Percentiles rank a stretch among this genome's conserved stretches.
Conservation (phyloP, 495 filamentous ascomycete genomes). For the Polyplosphaeria fusca region DNA sequence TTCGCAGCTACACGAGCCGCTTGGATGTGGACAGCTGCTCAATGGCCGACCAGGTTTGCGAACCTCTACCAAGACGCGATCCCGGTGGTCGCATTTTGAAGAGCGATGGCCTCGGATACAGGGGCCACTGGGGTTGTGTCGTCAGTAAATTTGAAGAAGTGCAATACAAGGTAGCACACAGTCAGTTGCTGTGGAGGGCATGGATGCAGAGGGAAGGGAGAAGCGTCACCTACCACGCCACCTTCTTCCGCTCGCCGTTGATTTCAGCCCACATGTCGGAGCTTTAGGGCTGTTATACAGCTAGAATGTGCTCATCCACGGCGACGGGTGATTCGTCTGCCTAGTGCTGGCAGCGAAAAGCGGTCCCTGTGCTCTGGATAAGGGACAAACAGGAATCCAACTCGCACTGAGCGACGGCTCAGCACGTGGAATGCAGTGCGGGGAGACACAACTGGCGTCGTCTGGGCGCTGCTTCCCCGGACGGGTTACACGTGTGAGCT, state of each 20-base stretch:
- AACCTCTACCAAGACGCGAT: constrained; percentile 72
- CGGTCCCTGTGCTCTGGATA: constrained; percentile 16
- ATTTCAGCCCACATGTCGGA: constrained; percentile 29
- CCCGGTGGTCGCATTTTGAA: constrained; percentile 74
- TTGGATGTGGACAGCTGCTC: constrained; percentile 71
- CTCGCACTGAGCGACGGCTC: background rate
- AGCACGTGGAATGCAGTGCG: constrained; percentile 17
- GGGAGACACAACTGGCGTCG: constrained; percentile 19
- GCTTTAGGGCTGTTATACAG: background rate
- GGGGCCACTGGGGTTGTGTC: constrained; percentile 58
- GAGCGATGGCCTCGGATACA: constrained; percentile 86
- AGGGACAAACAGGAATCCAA: constrained; percentile 2
- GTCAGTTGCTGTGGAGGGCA: background rate
- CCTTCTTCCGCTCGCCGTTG: constrained; percentile 36
- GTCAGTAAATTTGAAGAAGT: too few species aligned
- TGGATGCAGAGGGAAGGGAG: background rate
- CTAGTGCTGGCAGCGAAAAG: background rate
- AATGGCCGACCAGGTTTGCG: constrained; percentile 77
- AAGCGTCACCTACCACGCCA: constrained; percentile 31
- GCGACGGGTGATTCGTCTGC: constrained; percentile 4
- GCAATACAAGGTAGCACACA: background rate
- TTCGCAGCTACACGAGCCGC: constrained; percentile 57
- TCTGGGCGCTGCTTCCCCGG: background rate
- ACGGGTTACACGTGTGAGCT: background rate
- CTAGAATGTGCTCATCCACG: constrained; percentile 20